Percentiles rank a stretch among this genome's conserved stretches.
These are phyloP conservation scores for Sistotremastrum suecicum DNA, from an alignment of 768 basidiomycete genomes.

Conservation along the genomic window DNA sequence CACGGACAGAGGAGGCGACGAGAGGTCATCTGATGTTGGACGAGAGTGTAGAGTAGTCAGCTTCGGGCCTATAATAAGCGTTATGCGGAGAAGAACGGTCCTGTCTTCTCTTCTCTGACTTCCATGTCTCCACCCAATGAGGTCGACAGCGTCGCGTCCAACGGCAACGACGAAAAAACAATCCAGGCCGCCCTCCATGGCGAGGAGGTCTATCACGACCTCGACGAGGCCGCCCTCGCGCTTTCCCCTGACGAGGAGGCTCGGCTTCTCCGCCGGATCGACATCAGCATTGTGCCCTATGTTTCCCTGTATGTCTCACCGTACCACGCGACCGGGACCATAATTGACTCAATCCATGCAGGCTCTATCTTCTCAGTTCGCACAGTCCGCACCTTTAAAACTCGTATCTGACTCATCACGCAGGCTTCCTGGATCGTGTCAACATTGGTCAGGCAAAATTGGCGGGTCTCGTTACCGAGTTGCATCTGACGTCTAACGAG, in stretches of 20 bases:
- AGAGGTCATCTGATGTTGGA: no score
- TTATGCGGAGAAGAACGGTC: no score
- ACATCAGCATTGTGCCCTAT: slow-evolving; percentile 7
- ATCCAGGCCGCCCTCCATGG: no score
- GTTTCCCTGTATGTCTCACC: slow-evolving; percentile 1
- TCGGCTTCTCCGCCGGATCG: slow-evolving; percentile 8
- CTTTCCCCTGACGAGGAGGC: slow-evolving; percentile 7
- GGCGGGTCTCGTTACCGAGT: slow-evolving; percentile 10
- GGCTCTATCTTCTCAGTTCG: background rate
- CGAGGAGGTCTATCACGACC: background rate
- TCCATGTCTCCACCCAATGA: no score
- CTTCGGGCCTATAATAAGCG: no score
- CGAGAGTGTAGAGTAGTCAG: no score
- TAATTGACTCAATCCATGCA: slow-evolving; percentile 1
- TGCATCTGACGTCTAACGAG: slow-evolving; percentile 6
- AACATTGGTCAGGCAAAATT: slow-evolving; percentile 12
- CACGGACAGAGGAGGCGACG: no score
- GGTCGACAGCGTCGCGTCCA: no score
- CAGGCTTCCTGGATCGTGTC: slow-evolving; percentile 11
- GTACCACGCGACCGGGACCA: background rate
- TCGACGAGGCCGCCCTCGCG: background rate
- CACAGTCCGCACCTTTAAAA: background rate
- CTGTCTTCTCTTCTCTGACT: no score
- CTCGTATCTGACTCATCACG: background rate
- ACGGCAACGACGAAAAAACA: no score